Percentiles rank a stretch among this genome's conserved stretches.
Evolutionary conservation across 2,329 filamentous ascomycete genomes (phyloP).

Genomic region (Botryosphaeria dothidea): DNA sequence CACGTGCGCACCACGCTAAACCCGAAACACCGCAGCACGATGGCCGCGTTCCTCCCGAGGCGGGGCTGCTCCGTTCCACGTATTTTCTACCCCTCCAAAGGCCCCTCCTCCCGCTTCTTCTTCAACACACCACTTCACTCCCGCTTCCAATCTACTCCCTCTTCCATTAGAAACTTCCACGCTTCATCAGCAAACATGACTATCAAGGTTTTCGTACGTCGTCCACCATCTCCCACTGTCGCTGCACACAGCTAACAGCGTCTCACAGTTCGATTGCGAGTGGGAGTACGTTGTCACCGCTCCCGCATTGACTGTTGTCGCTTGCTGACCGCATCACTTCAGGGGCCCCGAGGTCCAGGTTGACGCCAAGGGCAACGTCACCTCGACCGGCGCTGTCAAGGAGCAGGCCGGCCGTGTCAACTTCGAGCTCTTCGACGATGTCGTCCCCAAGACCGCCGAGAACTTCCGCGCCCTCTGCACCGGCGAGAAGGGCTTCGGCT

Average conservation of each 20-base stretch:
- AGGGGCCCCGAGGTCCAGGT: conserved; percentile 69
- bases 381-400: conserved; percentile 49
- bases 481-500: conserved; percentile 77
- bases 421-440: conserved; percentile 84
- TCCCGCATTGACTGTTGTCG: background rate
- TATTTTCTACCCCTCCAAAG: conserved; percentile 22
- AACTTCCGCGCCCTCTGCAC: conserved; percentile 89
- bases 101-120: conserved; percentile 35
- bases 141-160: conserved; percentile 27
- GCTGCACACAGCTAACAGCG: conserved; percentile 34
- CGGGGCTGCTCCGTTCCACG: conserved; percentile 18
- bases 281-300: conserved; percentile 18
- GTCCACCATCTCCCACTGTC: conserved; percentile 37
- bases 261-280: conserved; percentile 32
- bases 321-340: conserved; percentile 47
- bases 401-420: conserved; percentile 79
- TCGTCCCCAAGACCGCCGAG: conserved; percentile 82
- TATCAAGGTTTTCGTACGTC: conserved; percentile 61
- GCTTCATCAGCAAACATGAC: conserved; percentile 73
- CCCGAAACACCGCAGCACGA: background rate
- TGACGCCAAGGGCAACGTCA: conserved; percentile 56
- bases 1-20: conserved; percentile 25
- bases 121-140: conserved; percentile 34
- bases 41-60: conserved; percentile 16
- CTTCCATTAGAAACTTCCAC: conserved; percentile 55